These are phyloP conservation scores for Leptodermis oblonga DNA, from an alignment of 257 asterid species.

Conservation along the genomic window DNA sequence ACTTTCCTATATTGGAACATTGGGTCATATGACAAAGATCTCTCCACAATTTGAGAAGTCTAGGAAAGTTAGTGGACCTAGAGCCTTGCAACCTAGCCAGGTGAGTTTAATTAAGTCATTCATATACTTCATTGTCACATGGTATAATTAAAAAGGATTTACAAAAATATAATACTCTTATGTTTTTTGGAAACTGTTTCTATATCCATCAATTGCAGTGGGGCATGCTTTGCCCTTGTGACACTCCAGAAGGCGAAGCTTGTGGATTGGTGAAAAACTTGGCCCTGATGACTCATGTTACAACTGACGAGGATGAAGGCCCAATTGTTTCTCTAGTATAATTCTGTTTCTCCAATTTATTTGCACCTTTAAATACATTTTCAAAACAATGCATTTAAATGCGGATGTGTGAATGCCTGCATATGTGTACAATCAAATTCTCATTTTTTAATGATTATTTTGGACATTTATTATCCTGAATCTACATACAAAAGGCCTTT, in stretches of 20 bases:
- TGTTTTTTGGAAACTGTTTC: background rate
- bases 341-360: constrained; percentile 9
- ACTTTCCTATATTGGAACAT: constrained; percentile 73
- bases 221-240: constrained; percentile 99
- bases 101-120: constrained; percentile 28
- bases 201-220: constrained; percentile 52
- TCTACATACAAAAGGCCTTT: background rate
- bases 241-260: constrained; percentile 98
- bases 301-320: constrained; percentile 89
- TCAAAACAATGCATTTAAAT: background rate
- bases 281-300: constrained; percentile 97
- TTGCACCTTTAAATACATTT: background rate
- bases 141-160: background rate
- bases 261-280: constrained; percentile 97
- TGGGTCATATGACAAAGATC: constrained; percentile 90
- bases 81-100: constrained; percentile 99
- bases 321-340: constrained; percentile 84
- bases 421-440: background rate
- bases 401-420: background rate
- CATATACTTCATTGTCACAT: no score
- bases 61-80: constrained; percentile 95
- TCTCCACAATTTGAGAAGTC: constrained; percentile 90
- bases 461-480: background rate
- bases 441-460: background rate
- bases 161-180: background rate